Percentiles rank a stretch among this genome's conserved stretches.
Conservation (phyloP, 2,329 filamentous ascomycete species). For the Xylaria sp. region DNA sequence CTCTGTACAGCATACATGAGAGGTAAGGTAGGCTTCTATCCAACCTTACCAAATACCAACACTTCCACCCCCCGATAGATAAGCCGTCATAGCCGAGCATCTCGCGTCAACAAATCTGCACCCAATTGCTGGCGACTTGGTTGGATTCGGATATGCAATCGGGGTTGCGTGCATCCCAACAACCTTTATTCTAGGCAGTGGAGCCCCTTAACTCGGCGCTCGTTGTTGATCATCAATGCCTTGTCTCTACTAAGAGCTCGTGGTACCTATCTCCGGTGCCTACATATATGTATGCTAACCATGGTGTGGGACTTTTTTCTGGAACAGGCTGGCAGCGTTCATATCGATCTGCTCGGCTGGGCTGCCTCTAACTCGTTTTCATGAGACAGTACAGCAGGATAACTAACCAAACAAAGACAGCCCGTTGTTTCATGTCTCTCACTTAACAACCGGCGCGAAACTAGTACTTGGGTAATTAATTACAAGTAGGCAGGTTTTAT, state of each 20-base stretch:
- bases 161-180: neutral
- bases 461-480: too few relatives aligned
- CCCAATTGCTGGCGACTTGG: neutral
- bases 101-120: slow-evolving; percentile 1
- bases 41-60: neutral
- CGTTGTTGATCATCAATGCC: slow-evolving; percentile 6
- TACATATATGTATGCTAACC: neutral
- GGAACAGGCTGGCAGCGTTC: neutral
- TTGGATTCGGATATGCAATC: neutral
- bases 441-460: neutral
- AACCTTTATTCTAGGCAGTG: neutral
- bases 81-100: slow-evolving; percentile 19
- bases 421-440: slow-evolving; percentile 12
- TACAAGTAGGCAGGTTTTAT: neutral
- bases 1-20: neutral
- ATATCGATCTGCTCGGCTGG: slow-evolving; percentile 43
- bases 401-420: neutral
- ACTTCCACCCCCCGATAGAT: neutral
- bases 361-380: slow-evolving; percentile 20
- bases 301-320: slow-evolving; percentile 2
- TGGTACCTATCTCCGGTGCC: too few relatives aligned
- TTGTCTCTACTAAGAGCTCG: slow-evolving; percentile 7
- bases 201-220: neutral
- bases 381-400: neutral
- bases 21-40: neutral